These are phyloP conservation scores for Thermothelomyces thermophilus DNA, from an alignment of 2,329 filamentous ascomycete species.

Conservation along the genomic window DNA sequence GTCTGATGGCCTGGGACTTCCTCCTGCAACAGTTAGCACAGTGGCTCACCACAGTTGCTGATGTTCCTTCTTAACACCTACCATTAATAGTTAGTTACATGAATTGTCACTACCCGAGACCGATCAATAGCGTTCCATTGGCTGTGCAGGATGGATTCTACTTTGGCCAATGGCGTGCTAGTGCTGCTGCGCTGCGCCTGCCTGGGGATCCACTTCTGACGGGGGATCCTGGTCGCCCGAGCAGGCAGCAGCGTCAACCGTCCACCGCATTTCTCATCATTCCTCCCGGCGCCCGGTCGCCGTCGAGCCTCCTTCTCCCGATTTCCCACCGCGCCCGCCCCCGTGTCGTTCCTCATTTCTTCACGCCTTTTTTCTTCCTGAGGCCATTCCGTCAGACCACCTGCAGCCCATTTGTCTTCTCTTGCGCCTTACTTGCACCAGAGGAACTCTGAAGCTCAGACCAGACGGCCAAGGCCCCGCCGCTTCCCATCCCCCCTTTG, in stretches of 20 bases:
- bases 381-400: slow-evolving; percentile 17
- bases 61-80: slow-evolving; percentile 11
- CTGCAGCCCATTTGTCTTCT: not conserved
- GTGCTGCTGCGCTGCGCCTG: slow-evolving; percentile 22
- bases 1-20: too few species aligned
- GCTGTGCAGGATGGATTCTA: slow-evolving; percentile 24
- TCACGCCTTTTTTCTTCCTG: slow-evolving; percentile 17
- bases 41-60: too few species aligned
- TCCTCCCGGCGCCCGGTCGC: slow-evolving; percentile 16
- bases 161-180: slow-evolving; percentile 18
- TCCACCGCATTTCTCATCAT: slow-evolving; percentile 28
- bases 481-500: slow-evolving; percentile 6
- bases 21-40: too few species aligned
- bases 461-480: slow-evolving; percentile 7
- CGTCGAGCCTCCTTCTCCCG: slow-evolving; percentile 14
- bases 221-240: slow-evolving; percentile 15
- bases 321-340: slow-evolving; percentile 15
- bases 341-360: slow-evolving; percentile 9
- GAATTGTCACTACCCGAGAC: slow-evolving; percentile 14
- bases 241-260: slow-evolving; percentile 25
- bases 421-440: not conserved
- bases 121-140: slow-evolving; percentile 21
- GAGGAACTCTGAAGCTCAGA: slow-evolving; percentile 6
- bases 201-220: slow-evolving; percentile 16
- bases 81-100: not conserved